These are phyloP conservation scores for Alternaria infectoria DNA, from an alignment of 2,329 filamentous ascomycete genomes.

Conservation along the genomic window DNA sequence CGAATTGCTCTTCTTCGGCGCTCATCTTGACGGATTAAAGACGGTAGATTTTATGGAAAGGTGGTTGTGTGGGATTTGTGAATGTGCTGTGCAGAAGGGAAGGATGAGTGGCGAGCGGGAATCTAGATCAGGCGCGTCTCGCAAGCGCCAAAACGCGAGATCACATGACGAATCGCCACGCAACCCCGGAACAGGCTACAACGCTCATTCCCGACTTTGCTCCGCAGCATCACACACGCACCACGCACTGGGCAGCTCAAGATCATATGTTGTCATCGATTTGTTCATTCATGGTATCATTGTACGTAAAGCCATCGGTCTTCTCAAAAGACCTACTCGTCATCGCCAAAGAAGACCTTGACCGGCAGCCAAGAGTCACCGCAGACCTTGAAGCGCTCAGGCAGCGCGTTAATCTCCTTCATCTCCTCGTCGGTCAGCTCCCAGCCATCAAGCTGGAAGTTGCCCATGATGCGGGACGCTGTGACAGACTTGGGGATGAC, in stretches of 20 bases:
- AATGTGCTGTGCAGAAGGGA: slow-evolving; percentile 5
- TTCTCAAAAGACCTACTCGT: slow-evolving; percentile 62
- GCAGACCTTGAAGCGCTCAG: slow-evolving; percentile 76
- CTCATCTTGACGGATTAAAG: slow-evolving; percentile 48
- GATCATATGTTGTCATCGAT: background rate
- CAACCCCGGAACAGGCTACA: background rate
- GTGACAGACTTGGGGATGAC: slow-evolving; percentile 88
- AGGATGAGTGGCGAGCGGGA: slow-evolving; percentile 19
- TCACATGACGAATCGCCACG: slow-evolving; percentile 28
- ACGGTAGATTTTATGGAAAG: background rate
- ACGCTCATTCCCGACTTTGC: background rate
- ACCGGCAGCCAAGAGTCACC: slow-evolving; percentile 75
- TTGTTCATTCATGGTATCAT: slow-evolving; percentile 21
- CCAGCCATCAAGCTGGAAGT: slow-evolving; percentile 78
- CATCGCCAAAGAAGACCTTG: slow-evolving; percentile 83
- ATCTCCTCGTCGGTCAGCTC: slow-evolving; percentile 75
- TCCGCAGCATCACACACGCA: background rate
- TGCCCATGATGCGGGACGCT: slow-evolving; percentile 73
- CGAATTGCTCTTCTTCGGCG: slow-evolving; percentile 67
- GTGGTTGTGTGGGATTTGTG: background rate
- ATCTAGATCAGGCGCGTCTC: slow-evolving; percentile 10
- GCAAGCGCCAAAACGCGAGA: slow-evolving; percentile 32
- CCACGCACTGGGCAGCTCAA: background rate
- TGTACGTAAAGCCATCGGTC: background rate
- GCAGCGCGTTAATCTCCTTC: slow-evolving; percentile 68